Base-by-base conservation (phyloP, 139 green algal genomes). In the Ettlia oleoabundans region DNA sequence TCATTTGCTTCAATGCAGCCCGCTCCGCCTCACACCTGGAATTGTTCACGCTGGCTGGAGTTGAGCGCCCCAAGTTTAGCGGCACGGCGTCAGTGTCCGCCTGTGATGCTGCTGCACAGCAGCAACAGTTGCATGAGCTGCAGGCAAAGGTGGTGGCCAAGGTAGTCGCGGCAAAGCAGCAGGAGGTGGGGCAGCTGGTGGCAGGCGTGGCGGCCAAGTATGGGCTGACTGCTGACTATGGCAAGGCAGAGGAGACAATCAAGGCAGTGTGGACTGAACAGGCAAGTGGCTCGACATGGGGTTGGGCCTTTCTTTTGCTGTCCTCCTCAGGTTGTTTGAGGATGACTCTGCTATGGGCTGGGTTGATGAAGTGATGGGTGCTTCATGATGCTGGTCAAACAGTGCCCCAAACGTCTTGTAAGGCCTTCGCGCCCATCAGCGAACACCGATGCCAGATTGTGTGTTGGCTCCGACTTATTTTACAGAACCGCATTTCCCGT, bases 261-360 rank as follows among this genome's bases (percentile, higher is more conserved):
- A 80, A 80, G 73, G 73, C 73, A 24, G 73, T 80, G 52, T 80
- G 73, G 73, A 52, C 73, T 18, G 73, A 80, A 52, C 73, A 72
- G 65, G 65, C 37, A 42, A 42, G 65, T 24, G 2, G 15, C 37
- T 30, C 28, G 1, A 10, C 2, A n/a, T n/a, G 21, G 5, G 15
- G 21, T n/a, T 32, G 21, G 65, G 35, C 9, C 33, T 32, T 15
- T 4, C 5, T 70, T 32, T 30, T 70, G 30, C 63, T 13, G 15
- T 58, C 47, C 10, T 15, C 10, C 47, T 58, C n/a, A n/a, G n/a
- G n/a, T n/a, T n/a, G n/a, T n/a, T n/a, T n/a, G n/a, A n/a, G n/a
- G n/a, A n/a, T n/a, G n/a, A n/a, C n/a, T n/a, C n/a, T n/a, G n/a
- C n/a, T n/a, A n/a, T n/a, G n/a, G n/a, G n/a, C n/a, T n/a, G n/a